Evolutionary conservation across 768 basidiomycete species (phyloP).

Genomic region (Kwoniella dejecticola): DNA sequence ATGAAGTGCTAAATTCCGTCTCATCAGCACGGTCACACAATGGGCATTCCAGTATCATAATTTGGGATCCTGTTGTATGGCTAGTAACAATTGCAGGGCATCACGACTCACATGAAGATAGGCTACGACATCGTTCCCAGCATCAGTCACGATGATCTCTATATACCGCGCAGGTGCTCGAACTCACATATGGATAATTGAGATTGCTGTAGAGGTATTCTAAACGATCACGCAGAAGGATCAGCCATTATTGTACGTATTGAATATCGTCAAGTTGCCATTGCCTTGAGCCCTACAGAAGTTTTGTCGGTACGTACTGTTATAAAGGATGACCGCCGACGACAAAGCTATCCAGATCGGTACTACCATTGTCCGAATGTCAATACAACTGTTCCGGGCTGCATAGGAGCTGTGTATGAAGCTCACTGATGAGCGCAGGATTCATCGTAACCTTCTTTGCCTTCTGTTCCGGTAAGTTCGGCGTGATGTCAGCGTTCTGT

Average conservation of each 20-base stretch:
- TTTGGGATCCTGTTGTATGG: no score
- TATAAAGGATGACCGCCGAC: constrained; percentile 89
- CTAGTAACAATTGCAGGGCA: no score
- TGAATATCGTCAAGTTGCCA: background rate
- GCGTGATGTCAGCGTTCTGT: constrained; percentile 26
- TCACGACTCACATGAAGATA: constrained; percentile 45
- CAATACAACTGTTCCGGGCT: background rate
- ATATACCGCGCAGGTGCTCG: constrained; percentile 69
- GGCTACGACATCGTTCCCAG: constrained; percentile 33
- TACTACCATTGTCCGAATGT: constrained; percentile 51
- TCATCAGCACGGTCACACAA: no score
- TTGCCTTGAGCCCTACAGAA: constrained; percentile 57
- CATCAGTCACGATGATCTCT: constrained; percentile 36
- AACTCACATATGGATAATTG: constrained; percentile 74
- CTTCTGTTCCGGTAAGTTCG: constrained; percentile 29
- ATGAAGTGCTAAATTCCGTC: constrained; percentile 39
- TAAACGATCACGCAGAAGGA: no score
- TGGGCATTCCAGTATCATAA: no score
- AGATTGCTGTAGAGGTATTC: constrained; percentile 63
- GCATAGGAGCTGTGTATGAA: background rate
- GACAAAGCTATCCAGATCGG: constrained; percentile 89
- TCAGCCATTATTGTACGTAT: background rate
- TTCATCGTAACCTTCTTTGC: constrained; percentile 8
- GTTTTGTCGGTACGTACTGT: constrained; percentile 89
- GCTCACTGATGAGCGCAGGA: constrained; percentile 42